Evolutionary conservation across 1,139 yeast genomes (phyloP), one percentile per base, ranked within the genome.

Genomic region (Trichomonascaceae sp.): DNA sequence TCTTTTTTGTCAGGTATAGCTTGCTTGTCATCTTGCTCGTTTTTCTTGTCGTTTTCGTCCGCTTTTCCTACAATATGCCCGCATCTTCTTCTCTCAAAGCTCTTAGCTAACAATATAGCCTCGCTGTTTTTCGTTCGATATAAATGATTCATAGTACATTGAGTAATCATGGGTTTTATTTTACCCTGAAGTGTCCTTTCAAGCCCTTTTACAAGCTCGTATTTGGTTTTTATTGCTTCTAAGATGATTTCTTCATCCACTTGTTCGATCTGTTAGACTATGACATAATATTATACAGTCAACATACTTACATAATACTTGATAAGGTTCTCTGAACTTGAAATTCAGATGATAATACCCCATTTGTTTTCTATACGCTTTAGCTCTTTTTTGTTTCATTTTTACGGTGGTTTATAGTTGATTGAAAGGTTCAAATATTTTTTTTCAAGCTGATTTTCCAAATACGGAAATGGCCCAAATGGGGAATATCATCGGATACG

Each of bases 351-450:
- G 80, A 66, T 89, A 86, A 54, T 87, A 85, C 63, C 83, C 81
- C 87, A 93, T 86, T 68, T 88, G 96, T 75, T 91, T 93, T 69
- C 91, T 84, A 72, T 95, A 93, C 1, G 95, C 79, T 70, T 93
- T 93, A 53, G 97, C 96, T 70, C 99, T 80, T 71, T 91, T 91
- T 71, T 91, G 96, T 77, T 96, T 89, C 99, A 93, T 93, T 55
- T 55, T 70, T 50, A 5, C 8, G 15, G 44, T 10, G 19, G 18
- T n/a, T 27, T 38, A n/a, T 17, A 20, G 50, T 27, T 46, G 15
- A n/a, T 22, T 19, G 19, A 46, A 45, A 38, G 30, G 27, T 17
- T 36, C 41, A 13, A 36, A 36, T n/a, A 9, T 15, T 36, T 36
- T 36, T 36, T 36, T 36, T 36, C 41, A 13, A 13, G 17, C 2